Conservation (phyloP, 257 asterid species). For the Paraleonurus japonicus region DNA sequence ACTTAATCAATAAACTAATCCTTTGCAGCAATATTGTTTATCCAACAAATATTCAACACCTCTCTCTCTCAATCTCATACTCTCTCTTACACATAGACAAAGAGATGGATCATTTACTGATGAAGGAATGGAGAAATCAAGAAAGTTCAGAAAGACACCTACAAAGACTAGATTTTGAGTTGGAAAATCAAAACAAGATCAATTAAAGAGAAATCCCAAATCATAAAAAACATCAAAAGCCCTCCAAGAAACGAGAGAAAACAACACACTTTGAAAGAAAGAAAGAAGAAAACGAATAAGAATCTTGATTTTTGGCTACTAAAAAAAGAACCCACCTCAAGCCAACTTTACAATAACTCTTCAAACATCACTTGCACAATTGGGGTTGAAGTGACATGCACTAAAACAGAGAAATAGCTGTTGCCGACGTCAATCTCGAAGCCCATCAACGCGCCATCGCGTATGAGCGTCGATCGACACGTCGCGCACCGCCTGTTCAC, state of each 20-base stretch:
- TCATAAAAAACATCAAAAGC: background rate
- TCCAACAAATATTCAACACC: background rate
- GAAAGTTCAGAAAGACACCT: background rate
- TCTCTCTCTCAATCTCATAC: no score
- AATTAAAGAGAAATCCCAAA: conserved; percentile 12
- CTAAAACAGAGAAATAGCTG: conserved; percentile 21
- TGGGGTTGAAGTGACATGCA: conserved; percentile 23
- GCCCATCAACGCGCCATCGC: no score
- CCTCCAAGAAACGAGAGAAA: background rate
- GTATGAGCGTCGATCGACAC: no score
- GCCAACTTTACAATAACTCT: background rate
- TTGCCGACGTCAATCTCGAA: no score
- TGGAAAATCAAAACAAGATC: background rate
- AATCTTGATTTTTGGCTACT: conserved; percentile 21
- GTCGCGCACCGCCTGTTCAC: no score
- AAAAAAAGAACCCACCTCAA: conserved; percentile 17
- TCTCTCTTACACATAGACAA: background rate
- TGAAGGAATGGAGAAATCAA: background rate
- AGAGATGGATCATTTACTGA: background rate
- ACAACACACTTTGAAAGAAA: background rate
- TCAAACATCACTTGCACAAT: background rate
- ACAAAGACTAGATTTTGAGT: background rate
- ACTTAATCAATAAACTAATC: background rate
- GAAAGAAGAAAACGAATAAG: background rate
- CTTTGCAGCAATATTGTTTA: background rate